Evolutionary conservation across 164 flowering plant species (phyloP).

Genomic region (Chimonanthus praecox): DNA sequence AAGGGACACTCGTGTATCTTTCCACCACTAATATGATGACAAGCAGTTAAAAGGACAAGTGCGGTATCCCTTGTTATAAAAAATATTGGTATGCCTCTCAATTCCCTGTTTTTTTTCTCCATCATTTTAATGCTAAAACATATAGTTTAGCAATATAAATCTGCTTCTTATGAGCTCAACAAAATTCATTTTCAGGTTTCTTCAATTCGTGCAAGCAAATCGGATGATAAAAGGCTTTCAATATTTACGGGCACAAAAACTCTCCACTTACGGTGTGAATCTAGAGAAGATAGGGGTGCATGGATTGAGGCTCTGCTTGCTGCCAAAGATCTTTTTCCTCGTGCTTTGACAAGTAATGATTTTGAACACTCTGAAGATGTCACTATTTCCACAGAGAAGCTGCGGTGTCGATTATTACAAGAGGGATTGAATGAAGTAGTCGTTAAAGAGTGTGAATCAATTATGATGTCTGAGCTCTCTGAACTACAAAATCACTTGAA

Average conservation of each 20-base stretch:
- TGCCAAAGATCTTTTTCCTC: slow-evolving; percentile 86
- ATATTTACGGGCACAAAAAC: slow-evolving; percentile 95
- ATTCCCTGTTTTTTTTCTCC: no score
- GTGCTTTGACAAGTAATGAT: slow-evolving; percentile 61
- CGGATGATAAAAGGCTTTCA: slow-evolving; percentile 91
- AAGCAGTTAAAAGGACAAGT: no score
- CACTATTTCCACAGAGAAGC: slow-evolving; percentile 80
- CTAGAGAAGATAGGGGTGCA: slow-evolving; percentile 75
- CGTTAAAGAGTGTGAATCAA: slow-evolving; percentile 83
- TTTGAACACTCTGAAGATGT: slow-evolving; percentile 61
- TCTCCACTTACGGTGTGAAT: slow-evolving; percentile 80
- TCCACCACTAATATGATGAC: no score
- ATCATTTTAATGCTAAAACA: no score
- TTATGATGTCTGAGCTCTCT: slow-evolving; percentile 71
- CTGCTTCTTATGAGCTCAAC: no score
- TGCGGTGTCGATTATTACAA: slow-evolving; percentile 54
- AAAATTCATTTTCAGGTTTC: slow-evolving; percentile 60
- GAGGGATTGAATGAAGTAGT: slow-evolving; percentile 66
- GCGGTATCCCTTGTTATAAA: no score
- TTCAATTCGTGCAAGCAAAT: slow-evolving; percentile 90
- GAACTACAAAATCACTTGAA: slow-evolving; percentile 66
- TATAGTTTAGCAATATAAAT: no score
- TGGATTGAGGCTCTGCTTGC: slow-evolving; percentile 86
- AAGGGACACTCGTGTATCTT: no score
- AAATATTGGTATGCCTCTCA: no score